Evolutionary conservation across 352 stramenopile genomes (phyloP).

Genomic region (Pythium myriotylum): DNA sequence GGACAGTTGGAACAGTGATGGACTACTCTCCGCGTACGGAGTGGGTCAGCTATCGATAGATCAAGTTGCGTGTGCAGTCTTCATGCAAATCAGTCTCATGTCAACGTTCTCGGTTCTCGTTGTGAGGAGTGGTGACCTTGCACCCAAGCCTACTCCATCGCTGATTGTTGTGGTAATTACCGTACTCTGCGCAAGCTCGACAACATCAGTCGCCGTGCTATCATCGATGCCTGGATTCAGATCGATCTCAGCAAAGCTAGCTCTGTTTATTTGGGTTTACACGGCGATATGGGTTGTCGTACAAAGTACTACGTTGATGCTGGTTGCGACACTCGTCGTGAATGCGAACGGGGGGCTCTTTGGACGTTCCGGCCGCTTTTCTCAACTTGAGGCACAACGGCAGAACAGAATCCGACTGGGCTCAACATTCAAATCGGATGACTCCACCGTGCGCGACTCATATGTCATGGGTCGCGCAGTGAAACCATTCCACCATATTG

Average conservation of each 20-base stretch:
- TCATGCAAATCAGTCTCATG: slow-evolving; percentile 94
- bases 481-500: too few relatives aligned
- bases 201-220: slow-evolving; percentile 75
- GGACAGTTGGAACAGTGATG: slow-evolving; percentile 79
- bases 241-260: slow-evolving; percentile 73
- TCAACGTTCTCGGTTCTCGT: slow-evolving; percentile 94
- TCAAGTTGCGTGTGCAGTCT: slow-evolving; percentile 93
- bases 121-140: too few relatives aligned
- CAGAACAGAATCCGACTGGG: slow-evolving; percentile 82
- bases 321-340: slow-evolving; percentile 58
- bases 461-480: slow-evolving; percentile 79
- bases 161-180: slow-evolving; percentile 7
- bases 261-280: slow-evolving; percentile 89
- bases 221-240: slow-evolving; percentile 81
- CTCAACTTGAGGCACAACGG: slow-evolving; percentile 55
- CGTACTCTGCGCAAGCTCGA: slow-evolving; percentile 48
- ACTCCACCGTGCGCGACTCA: slow-evolving; percentile 75
- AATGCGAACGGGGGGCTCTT: slow-evolving; percentile 42
- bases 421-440: slow-evolving; percentile 56
- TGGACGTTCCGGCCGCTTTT: slow-evolving; percentile 36
- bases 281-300: slow-evolving; percentile 87
- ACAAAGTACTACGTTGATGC: slow-evolving; percentile 83
- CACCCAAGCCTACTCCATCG: too few relatives aligned
- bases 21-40: slow-evolving; percentile 58
- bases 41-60: slow-evolving; percentile 82